These are phyloP conservation scores for Prunus mira DNA, from an alignment of 306 rosid species.

Conservation along the genomic window DNA sequence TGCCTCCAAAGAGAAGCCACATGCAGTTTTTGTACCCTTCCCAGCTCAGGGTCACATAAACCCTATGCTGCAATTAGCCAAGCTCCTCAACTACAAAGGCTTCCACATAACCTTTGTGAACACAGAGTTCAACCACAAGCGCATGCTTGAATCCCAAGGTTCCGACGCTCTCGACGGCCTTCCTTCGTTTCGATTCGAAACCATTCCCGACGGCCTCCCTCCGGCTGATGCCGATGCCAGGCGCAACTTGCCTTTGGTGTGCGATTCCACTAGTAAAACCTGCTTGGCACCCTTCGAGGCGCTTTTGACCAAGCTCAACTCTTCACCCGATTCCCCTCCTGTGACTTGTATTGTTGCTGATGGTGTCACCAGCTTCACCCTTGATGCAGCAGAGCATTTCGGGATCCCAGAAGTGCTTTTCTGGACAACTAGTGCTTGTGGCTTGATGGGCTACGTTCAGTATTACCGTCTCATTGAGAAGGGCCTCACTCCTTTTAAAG, in stretches of 20 bases:
- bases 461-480: slow-evolving; percentile 20
- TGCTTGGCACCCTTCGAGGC: slow-evolving; percentile 26
- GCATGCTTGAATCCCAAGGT: slow-evolving; percentile 30
- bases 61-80: slow-evolving; percentile 34
- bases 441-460: slow-evolving; percentile 28
- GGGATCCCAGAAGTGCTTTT: slow-evolving; percentile 35
- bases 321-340: slow-evolving; percentile 1
- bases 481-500: slow-evolving; percentile 37
- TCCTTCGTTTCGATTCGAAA: slow-evolving; percentile 25
- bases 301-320: slow-evolving; percentile 25
- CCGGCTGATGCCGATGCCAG: slow-evolving; percentile 20
- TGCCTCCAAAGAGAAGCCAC: background rate
- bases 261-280: slow-evolving; percentile 1
- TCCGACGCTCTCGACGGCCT: slow-evolving; percentile 26
- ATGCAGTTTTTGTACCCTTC: slow-evolving; percentile 27
- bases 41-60: slow-evolving; percentile 42
- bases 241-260: slow-evolving; percentile 22
- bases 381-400: slow-evolving; percentile 39
- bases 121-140: slow-evolving; percentile 36
- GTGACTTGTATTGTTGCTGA: slow-evolving; percentile 38
- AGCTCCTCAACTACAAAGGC: slow-evolving; percentile 35
- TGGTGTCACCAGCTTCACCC: slow-evolving; percentile 34
- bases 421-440: slow-evolving; percentile 43
- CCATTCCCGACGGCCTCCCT: slow-evolving; percentile 38
- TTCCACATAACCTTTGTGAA: slow-evolving; percentile 39